Conservation (phyloP, 2,329 filamentous ascomycete genomes). For the Trichoderma koningiopsis region DNA sequence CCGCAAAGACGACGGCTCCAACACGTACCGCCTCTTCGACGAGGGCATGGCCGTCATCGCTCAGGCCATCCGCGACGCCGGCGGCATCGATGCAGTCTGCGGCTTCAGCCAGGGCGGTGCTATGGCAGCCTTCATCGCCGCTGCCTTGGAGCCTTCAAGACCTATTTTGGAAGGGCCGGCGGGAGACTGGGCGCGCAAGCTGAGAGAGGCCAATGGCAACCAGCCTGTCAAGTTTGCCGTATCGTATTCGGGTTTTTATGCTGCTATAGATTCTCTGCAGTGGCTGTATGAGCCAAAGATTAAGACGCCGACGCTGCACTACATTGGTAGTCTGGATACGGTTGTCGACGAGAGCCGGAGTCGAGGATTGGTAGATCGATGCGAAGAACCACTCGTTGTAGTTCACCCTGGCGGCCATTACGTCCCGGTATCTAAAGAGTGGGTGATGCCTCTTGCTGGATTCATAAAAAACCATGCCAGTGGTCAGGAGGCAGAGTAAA, state of each 20-base stretch:
- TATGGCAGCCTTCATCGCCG: constrained; percentile 70
- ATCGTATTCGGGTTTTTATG: constrained; percentile 75
- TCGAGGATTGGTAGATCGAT: constrained; percentile 66
- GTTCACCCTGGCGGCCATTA: constrained; percentile 90
- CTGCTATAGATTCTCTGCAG: constrained; percentile 60
- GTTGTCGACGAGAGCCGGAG: constrained; percentile 81
- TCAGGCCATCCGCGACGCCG: constrained; percentile 60
- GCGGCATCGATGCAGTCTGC: constrained; percentile 74
- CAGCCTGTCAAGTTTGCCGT: constrained; percentile 68
- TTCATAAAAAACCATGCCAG: constrained; percentile 60
- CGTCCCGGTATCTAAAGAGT: constrained; percentile 80
- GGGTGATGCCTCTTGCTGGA: constrained; percentile 71
- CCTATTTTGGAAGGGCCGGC: constrained; percentile 34
- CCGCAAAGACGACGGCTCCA: constrained; percentile 66
- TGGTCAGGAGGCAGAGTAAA: constrained; percentile 26
- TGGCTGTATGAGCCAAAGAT: constrained; percentile 74
- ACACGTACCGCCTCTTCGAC: constrained; percentile 69
- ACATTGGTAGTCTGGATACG: constrained; percentile 80
- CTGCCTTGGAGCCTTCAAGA: constrained; percentile 62
- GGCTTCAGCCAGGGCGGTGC: constrained; percentile 84
- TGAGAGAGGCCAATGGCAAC: constrained; percentile 54
- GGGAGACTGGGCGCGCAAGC: constrained; percentile 46
- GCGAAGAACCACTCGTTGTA: constrained; percentile 55
- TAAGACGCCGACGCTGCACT: constrained; percentile 76
- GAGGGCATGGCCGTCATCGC: constrained; percentile 67